These are phyloP conservation scores for Allium fistulosum DNA, from an alignment of 106 monocot genomes.

Conservation along the genomic window DNA sequence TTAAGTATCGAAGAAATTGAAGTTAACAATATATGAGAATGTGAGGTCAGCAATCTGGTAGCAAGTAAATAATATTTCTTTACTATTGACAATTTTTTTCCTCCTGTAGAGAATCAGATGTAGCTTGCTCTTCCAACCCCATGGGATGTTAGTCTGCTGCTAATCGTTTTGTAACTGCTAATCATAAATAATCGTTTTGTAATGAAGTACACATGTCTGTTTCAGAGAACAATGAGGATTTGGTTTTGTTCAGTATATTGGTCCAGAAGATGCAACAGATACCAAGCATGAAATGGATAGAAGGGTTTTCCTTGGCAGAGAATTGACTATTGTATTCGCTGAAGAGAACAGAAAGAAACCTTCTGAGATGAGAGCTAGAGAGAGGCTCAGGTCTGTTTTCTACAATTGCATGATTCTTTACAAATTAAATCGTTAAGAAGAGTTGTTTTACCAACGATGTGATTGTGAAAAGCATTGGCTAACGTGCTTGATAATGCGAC, in stretches of 20 bases:
- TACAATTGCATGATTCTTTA: background rate
- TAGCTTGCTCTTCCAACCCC: background rate
- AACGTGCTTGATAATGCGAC: background rate
- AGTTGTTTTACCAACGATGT: background rate
- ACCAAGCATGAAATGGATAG: constrained; percentile 96
- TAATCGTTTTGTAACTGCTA: too few relatives aligned
- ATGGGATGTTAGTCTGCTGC: constrained; percentile 5
- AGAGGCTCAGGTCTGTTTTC: constrained; percentile 49
- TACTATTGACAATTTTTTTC: background rate
- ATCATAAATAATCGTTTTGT: background rate
- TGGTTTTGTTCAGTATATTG: constrained; percentile 81
- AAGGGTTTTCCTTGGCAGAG: constrained; percentile 68
- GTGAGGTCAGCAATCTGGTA: constrained; percentile 72
- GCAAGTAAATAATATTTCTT: constrained; percentile 8
- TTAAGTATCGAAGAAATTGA: constrained; percentile 50
- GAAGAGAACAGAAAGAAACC: constrained; percentile 94
- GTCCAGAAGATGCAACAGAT: constrained; percentile 77
- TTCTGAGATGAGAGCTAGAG: constrained; percentile 77
- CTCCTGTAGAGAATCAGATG: background rate
- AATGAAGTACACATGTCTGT: background rate
- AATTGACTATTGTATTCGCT: constrained; percentile 87
- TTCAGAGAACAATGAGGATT: constrained; percentile 72
- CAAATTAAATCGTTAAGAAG: background rate
- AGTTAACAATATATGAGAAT: constrained; percentile 71
- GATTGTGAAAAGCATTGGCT: background rate